Evolutionary conservation across 78 protist species (phyloP), one percentile per base, ranked within the genome.

Genomic region (Dictyostelium firmibasis): DNA sequence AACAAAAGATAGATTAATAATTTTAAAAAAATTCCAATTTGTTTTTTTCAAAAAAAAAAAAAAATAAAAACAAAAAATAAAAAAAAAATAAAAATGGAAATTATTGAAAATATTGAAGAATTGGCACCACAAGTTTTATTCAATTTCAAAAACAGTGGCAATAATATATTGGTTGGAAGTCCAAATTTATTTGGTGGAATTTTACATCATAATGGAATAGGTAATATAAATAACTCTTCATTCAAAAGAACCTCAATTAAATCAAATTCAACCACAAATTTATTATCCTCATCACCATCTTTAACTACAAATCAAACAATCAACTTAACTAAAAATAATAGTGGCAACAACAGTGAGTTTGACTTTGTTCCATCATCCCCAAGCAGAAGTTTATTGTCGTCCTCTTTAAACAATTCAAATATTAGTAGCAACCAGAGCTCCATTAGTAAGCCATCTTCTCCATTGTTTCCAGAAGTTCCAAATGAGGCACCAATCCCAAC

Each of bases 41-140:
- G n/a, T n/a, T 64, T 64, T 64, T 64, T 25, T 60, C 3, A 23
- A 3, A 23, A 25, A 25, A 64, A 9, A 25, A 64, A 64, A 9
- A 64, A 64, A 23, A 64, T 2, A 23, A 3, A 64, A 25, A 4
- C 23, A 25, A 25, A 64, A 9, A 64, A 25, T 16, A 7, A 20
- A 20, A 60, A 60, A 60, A 60, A 23, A 60, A 60, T 20, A 60
- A 23, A 23, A 60, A 75, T 75, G 92, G 82, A 79, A 86, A 38
- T 70, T 33, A 25, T 84, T 0, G 69, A 47, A 67, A 62, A 69
- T 44, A 69, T 62, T 78, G 93, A 87, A 78, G 93, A 87, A 29
- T 23, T 87, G 25, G 93, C 85, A 18, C 92, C 50, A 20, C 93
- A 87, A 41, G 81, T 87, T 62, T 25, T 87, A 33, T 87, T 87